A percentile compares a stretch with the other conserved stretches of the same genome.
Conservation (phyloP, 2,329 filamentous ascomycete species). For the Talaromyces funiculosus region DNA sequence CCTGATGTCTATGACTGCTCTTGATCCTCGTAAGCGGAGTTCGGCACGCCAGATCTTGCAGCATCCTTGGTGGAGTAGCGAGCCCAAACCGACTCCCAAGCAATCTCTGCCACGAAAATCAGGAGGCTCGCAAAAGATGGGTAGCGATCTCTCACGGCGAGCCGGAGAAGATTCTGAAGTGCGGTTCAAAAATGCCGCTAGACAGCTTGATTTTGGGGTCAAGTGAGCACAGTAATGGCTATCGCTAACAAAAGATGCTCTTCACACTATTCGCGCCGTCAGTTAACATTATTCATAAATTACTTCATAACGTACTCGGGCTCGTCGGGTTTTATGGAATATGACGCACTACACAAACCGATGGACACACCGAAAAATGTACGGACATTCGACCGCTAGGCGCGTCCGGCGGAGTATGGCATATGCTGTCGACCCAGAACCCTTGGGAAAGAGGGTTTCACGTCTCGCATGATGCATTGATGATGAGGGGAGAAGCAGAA, state of each 20-base stretch:
- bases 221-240: neutral
- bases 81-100: constrained; percentile 76
- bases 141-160: constrained; percentile 71
- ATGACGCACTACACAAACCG: neutral
- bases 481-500: neutral
- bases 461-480: neutral
- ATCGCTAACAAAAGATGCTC: neutral
- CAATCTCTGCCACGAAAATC: constrained; percentile 74
- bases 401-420: neutral
- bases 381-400: neutral
- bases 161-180: constrained; percentile 65
- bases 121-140: constrained; percentile 68
- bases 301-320: neutral
- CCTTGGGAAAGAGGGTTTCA: neutral
- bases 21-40: constrained; percentile 82
- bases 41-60: constrained; percentile 70
- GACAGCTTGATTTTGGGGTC: constrained; percentile 73
- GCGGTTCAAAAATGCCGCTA: constrained; percentile 65
- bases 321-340: neutral
- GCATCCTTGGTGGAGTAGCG: constrained; percentile 79
- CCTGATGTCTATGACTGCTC: constrained; percentile 72
- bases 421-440: neutral
- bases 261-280: neutral
- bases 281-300: neutral
- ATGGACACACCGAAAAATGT: neutral